These are phyloP conservation scores for Globisporangium lucens DNA, from an alignment of 352 stramenopile species.

Conservation along the genomic window DNA sequence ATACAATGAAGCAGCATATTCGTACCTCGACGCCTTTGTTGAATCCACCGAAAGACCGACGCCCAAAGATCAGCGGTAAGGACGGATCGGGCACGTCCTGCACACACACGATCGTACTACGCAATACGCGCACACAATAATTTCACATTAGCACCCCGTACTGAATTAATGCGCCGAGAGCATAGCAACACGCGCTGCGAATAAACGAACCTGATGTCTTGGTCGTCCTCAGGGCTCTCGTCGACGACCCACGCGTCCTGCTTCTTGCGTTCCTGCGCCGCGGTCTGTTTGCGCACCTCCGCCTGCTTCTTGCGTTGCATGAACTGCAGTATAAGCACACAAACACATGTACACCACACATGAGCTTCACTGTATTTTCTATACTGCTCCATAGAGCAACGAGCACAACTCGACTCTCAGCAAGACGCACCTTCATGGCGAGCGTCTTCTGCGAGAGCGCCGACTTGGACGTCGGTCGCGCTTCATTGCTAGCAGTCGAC, in stretches of 20 bases:
- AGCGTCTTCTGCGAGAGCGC: conserved; percentile 79
- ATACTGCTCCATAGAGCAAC: background rate
- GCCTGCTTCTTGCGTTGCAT: conserved; percentile 84
- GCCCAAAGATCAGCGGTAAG: conserved; percentile 67
- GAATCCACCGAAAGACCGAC: conserved; percentile 76
- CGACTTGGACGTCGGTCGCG: conserved; percentile 38
- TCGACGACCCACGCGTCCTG: conserved; percentile 54
- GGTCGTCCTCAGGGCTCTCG: conserved; percentile 27
- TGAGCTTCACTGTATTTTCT: background rate
- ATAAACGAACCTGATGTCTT: conserved; percentile 12
- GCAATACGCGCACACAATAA: background rate
- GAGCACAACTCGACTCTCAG: background rate
- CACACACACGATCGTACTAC: conserved; percentile 38
- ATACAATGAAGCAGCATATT: background rate
- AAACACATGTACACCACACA: background rate
- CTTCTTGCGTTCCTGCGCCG: conserved; percentile 50
- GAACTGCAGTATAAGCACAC: conserved; percentile 37
- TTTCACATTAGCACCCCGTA: background rate
- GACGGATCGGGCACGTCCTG: conserved; percentile 71
- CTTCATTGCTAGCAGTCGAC: conserved; percentile 10
- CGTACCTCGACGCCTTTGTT: conserved; percentile 73
- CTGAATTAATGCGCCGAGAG: too few relatives aligned
- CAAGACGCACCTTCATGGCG: conserved; percentile 68
- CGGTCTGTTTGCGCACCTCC: conserved; percentile 47
- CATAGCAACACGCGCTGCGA: too few relatives aligned